Evolutionary conservation across 73 alveolate species (phyloP).

Genomic region (Tetrahymena borealis): DNA sequence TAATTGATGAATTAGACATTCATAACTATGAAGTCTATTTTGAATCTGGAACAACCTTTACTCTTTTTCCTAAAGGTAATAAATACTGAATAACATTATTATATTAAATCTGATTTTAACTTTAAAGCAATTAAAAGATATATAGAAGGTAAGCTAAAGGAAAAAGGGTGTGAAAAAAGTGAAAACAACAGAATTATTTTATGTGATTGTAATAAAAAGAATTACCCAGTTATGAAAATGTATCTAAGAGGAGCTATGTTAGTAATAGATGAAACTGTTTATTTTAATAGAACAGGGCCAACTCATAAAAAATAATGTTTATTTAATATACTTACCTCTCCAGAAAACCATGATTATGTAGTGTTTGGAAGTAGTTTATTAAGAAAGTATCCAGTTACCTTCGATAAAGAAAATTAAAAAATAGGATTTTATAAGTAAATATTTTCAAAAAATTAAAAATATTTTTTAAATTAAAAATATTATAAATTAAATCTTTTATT

Average conservation of each 20-base stretch:
- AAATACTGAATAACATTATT: neutral
- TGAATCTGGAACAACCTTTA: neutral
- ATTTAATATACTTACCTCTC: neutral
- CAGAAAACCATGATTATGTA: neutral
- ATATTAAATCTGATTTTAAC: neutral
- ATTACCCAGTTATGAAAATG: neutral
- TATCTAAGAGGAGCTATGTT: neutral
- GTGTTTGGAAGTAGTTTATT: neutral
- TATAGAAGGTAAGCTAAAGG: neutral
- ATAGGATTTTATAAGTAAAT: neutral
- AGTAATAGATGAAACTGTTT: neutral
- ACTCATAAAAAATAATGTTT: neutral
- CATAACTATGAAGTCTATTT: neutral
- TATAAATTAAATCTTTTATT: too few species aligned
- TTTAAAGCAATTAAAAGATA: neutral
- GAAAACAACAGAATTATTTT: neutral
- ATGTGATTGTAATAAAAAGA: neutral
- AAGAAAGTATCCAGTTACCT: neutral
- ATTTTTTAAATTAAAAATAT: too few species aligned
- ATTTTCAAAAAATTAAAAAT: too few species aligned
- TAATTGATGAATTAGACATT: neutral
- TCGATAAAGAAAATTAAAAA: neutral
- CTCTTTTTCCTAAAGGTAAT: neutral
- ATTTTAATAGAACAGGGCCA: neutral
- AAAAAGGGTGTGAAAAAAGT: neutral